A percentile compares a stretch with the other conserved stretches of the same genome.
Conservation (phyloP, 169 alveolate species). For the Plasmodium fragile region DNA sequence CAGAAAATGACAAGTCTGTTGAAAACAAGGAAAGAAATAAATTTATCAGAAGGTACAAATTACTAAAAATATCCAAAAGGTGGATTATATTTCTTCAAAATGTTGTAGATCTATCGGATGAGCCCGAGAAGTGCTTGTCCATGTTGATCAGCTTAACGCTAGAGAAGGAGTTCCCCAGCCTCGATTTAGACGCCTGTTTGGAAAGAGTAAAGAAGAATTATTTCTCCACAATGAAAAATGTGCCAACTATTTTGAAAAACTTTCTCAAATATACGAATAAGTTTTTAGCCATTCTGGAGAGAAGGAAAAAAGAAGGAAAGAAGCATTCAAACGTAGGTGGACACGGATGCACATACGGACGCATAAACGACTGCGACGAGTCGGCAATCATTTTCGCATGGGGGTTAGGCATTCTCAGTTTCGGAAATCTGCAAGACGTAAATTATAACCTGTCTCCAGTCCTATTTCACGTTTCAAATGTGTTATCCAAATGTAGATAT, state of each 20-base stretch:
- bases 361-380: slow-evolving; percentile 10
- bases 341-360: neutral
- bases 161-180: slow-evolving; percentile 13
- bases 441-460: slow-evolving; percentile 30
- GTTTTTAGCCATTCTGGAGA: slow-evolving; percentile 15
- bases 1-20: neutral
- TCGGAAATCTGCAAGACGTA: slow-evolving; percentile 41
- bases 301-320: neutral
- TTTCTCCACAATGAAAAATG: slow-evolving; percentile 19
- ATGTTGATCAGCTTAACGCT: slow-evolving; percentile 47
- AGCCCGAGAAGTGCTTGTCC: slow-evolving; percentile 42
- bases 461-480: slow-evolving; percentile 38
- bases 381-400: slow-evolving; percentile 38
- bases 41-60: slow-evolving; percentile 46
- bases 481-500: slow-evolving; percentile 31
- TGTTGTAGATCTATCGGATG: slow-evolving; percentile 40
- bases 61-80: slow-evolving; percentile 23
- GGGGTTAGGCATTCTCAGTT: slow-evolving; percentile 57
- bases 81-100: slow-evolving; percentile 38
- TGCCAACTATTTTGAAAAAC: slow-evolving; percentile 27
- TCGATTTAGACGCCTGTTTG: slow-evolving; percentile 26
- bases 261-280: slow-evolving; percentile 29
- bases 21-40: neutral
- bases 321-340: neutral
- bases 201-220: slow-evolving; percentile 18